These are phyloP conservation scores for Cryptococcus deneoformans DNA, from an alignment of 1,284 basidiomycete genomes.

Conservation along the genomic window DNA sequence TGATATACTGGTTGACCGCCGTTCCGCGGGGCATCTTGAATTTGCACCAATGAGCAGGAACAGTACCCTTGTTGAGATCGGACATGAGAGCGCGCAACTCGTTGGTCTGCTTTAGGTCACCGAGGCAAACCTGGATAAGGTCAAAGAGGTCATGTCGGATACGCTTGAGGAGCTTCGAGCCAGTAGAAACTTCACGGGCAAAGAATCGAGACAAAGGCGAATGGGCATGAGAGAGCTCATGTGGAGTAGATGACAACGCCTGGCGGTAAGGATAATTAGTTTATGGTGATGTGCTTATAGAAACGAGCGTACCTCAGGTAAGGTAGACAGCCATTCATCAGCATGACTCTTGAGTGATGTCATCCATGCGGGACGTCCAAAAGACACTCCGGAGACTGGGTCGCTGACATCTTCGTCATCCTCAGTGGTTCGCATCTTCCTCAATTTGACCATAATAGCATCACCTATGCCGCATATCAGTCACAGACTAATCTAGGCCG, in stretches of 20 bases:
- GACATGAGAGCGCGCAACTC: conserved; percentile 84
- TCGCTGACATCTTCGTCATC: conserved; percentile 76
- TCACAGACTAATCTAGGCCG: conserved; percentile 4
- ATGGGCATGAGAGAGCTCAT: conserved; percentile 14
- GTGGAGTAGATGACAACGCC: conserved; percentile 21
- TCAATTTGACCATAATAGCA: conserved; percentile 73
- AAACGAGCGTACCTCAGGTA: conserved; percentile 64
- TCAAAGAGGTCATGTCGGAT: conserved; percentile 77
- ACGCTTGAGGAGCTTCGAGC: conserved; percentile 67
- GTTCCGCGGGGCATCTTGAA: conserved; percentile 82
- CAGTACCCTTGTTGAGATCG: conserved; percentile 82
- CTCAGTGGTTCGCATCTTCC: conserved; percentile 85
- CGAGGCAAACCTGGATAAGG: conserved; percentile 78
- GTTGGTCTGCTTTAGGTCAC: conserved; percentile 89
- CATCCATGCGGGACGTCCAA: conserved; percentile 91
- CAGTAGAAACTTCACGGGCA: conserved; percentile 79
- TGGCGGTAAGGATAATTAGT: not conserved
- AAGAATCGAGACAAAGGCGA: conserved; percentile 87
- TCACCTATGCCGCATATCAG: conserved; percentile 58
- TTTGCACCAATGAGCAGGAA: conserved; percentile 79
- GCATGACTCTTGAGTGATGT: conserved; percentile 72
- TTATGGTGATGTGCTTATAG: not conserved
- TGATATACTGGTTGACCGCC: conserved; percentile 78
- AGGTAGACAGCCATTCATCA: conserved; percentile 70
- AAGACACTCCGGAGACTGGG: conserved; percentile 56